A percentile compares a stretch with the other conserved stretches of the same genome.
These are phyloP conservation scores for Penicillium vulpinum DNA, from an alignment of 2,329 filamentous ascomycete genomes.

Conservation along the genomic window DNA sequence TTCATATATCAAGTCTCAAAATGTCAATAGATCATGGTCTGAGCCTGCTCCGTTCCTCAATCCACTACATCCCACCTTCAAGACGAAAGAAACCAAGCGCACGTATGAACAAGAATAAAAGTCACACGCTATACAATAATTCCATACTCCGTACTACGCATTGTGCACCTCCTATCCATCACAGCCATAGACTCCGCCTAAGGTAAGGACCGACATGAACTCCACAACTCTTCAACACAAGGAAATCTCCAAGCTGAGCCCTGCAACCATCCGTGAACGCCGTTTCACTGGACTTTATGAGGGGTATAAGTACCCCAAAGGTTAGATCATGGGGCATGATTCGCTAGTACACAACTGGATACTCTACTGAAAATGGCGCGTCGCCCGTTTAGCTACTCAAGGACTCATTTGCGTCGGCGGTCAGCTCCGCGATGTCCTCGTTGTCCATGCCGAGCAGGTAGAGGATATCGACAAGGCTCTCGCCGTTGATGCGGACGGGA, in stretches of 20 bases:
- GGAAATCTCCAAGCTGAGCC: background rate
- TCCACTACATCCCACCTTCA: background rate
- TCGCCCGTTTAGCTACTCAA: background rate
- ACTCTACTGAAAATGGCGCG: background rate
- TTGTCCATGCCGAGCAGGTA: conserved; percentile 57
- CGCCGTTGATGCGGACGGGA: conserved; percentile 59
- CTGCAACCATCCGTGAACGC: background rate
- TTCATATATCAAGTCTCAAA: background rate
- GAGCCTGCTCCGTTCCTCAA: background rate
- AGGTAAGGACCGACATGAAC: background rate
- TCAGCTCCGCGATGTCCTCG: conserved; percentile 52
- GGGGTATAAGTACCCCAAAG: conserved; percentile 1
- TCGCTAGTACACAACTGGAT: background rate
- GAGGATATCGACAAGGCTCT: conserved; percentile 58
- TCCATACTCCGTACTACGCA: background rate
- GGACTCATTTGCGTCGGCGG: conserved; percentile 15
- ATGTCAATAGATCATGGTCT: background rate
- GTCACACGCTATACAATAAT: background rate
- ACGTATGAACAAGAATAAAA: background rate
- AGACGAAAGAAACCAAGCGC: background rate
- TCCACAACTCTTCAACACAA: background rate
- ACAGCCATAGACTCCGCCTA: background rate
- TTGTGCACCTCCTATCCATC: background rate
- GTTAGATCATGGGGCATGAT: background rate
- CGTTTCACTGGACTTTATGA: background rate